Evolutionary conservation across 106 monocot genomes (phyloP).

Genomic region (Acorus calamus): DNA sequence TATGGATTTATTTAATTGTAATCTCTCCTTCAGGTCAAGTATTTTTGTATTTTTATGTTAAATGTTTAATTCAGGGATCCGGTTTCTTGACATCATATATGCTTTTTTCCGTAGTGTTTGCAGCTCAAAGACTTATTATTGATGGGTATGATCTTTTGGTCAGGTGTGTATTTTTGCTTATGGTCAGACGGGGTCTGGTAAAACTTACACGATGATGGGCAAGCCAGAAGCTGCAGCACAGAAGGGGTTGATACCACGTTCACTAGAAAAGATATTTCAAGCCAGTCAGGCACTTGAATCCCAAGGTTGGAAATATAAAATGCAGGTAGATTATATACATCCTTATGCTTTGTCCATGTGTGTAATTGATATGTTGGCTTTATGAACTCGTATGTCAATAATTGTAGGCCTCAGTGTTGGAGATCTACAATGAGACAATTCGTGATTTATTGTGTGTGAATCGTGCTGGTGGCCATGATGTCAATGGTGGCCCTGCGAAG

Average conservation of each 20-base stretch:
- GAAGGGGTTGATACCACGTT: slow-evolving; percentile 84
- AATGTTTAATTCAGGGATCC: too few relatives aligned
- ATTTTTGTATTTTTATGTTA: too few relatives aligned
- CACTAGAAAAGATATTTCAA: slow-evolving; percentile 81
- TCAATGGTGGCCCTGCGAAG: slow-evolving; percentile 23
- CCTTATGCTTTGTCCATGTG: neutral
- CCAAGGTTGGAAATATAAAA: slow-evolving; percentile 85
- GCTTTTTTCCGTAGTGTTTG: neutral
- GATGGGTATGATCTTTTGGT: neutral
- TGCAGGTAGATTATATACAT: slow-evolving; percentile 46
- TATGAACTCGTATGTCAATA: neutral
- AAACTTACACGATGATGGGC: slow-evolving; percentile 99
- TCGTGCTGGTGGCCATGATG: slow-evolving; percentile 20
- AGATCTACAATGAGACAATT: slow-evolving; percentile 92
- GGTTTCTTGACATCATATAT: neutral
- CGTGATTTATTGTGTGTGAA: slow-evolving; percentile 53
- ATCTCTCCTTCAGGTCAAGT: too few relatives aligned
- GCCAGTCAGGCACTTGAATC: slow-evolving; percentile 44
- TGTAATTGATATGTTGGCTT: neutral
- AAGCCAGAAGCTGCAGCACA: slow-evolving; percentile 35
- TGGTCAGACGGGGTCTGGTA: slow-evolving; percentile 96
- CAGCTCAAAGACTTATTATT: neutral
- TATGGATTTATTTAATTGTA: too few relatives aligned
- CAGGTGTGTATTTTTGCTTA: slow-evolving; percentile 99
- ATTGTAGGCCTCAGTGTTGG: slow-evolving; percentile 76